Evolutionary conservation across 1,139 yeast species (phyloP), one percentile per base, ranked within the genome.

Genomic region (Nadsonia starkeyi-henricii): DNA sequence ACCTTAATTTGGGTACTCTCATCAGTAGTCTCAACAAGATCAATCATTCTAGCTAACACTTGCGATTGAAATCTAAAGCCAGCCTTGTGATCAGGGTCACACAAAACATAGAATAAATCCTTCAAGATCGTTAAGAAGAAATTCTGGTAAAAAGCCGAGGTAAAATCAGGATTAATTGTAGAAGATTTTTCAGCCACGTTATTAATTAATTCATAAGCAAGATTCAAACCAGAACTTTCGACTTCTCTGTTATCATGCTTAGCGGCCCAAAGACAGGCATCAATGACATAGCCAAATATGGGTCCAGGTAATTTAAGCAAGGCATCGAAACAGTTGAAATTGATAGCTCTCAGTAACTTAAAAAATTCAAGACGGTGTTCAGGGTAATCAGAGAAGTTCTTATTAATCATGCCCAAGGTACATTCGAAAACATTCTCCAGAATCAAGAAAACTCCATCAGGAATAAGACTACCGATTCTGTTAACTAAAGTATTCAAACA

Each of bases 291-390:
- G 64, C 84, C 88, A 75, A 91, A 89, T 36, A 95, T 94, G 55
- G 81, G 91, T 8, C 94, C 93, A 15, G 96, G 94, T 55, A 91
- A 75, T 66, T 86, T 85, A 54, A 88, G 72, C 58, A 91, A 73
- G 0, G 96, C 95, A 54, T 79, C 76, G 73, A 91, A 93, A 23
- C 93, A 81, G 62, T 84, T 83, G 56, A 80, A 68, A 63, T 93
- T 84, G 62, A 93, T 89, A 52, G 85, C 94, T 58, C 88, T 81
- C 61, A 91, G 74, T 51, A 91, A 73, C 67, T 83, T 85, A 71
- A 89, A 93, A 65, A 91, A 91, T 64, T 89, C 97, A 50, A 89
- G 95, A 62, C 99, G 79, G 69, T 91, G 97, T 65, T 93, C 98
- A 20, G 98, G 98, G 63, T 85, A 91, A 64, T 91, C 97, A 7